A percentile compares a stretch with the other conserved stretches of the same genome.
These are phyloP conservation scores for Trichophyton simii DNA, from an alignment of 2,329 filamentous ascomycete species.

Conservation along the genomic window DNA sequence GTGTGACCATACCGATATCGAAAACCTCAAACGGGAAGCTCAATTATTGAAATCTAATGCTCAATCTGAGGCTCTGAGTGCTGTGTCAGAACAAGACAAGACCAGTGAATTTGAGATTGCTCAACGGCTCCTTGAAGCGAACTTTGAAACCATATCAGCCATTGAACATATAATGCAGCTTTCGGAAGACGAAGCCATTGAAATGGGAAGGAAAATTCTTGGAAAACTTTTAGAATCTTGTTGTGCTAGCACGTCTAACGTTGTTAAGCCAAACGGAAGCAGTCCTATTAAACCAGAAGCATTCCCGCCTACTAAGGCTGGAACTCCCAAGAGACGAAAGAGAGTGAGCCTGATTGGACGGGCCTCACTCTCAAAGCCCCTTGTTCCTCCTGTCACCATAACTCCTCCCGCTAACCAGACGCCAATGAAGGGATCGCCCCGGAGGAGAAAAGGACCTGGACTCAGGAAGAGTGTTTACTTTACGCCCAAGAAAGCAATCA, in stretches of 20 bases:
- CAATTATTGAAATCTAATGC: constrained; percentile 76
- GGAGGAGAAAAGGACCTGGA: constrained; percentile 53
- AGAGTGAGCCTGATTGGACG: constrained; percentile 32
- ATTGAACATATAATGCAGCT: constrained; percentile 71
- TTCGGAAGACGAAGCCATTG: constrained; percentile 69
- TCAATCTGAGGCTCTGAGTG: constrained; percentile 62
- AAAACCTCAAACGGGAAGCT: constrained; percentile 64
- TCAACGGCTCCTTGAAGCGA: constrained; percentile 73
- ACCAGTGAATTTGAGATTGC: constrained; percentile 63
- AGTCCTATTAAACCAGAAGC: constrained; percentile 39
- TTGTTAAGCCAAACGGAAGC: constrained; percentile 79
- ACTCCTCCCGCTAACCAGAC: constrained; percentile 34
- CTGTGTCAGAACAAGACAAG: constrained; percentile 75
- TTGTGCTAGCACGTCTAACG: constrained; percentile 59
- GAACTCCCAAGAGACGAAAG: constrained; percentile 64
- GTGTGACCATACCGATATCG: constrained; percentile 54
- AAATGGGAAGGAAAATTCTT: constrained; percentile 65
- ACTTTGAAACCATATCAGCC: constrained; percentile 81
- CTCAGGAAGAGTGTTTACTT: constrained; percentile 65
- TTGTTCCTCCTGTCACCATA: constrained; percentile 5
- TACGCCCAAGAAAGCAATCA: constrained; percentile 59
- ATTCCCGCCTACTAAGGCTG: constrained; percentile 57
- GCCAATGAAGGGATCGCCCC: constrained; percentile 66
- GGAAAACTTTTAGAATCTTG: constrained; percentile 66
- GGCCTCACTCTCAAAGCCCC: constrained; percentile 5